Percentiles rank a stretch among this genome's conserved stretches.
These are phyloP conservation scores for Xylaria sp. DNA, from an alignment of 2,329 filamentous ascomycete genomes.

Conservation along the genomic window DNA sequence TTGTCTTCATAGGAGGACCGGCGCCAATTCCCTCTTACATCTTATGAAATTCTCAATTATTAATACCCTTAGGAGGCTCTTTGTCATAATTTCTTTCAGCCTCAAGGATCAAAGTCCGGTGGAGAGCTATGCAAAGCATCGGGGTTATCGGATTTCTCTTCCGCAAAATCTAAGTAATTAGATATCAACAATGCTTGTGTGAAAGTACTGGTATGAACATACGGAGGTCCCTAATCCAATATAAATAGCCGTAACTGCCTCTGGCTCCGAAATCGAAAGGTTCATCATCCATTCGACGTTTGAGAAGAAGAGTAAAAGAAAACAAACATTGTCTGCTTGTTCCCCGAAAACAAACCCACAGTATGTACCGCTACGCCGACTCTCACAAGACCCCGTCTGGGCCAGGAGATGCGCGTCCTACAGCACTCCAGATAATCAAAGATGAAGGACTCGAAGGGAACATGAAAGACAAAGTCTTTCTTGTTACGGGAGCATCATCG, in stretches of 20 bases:
- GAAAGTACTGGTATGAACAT: too few relatives aligned
- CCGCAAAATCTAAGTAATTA: constrained; percentile 3
- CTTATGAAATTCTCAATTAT: not conserved
- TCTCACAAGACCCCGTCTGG: constrained; percentile 37
- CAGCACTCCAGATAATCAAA: constrained; percentile 52
- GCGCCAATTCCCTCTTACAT: not conserved
- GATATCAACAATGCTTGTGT: not conserved
- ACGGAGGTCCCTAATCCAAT: not conserved
- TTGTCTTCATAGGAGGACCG: not conserved
- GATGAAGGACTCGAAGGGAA: constrained; percentile 50
- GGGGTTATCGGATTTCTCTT: constrained; percentile 29
- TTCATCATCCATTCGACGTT: not conserved
- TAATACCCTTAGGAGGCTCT: not conserved
- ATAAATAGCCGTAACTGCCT: not conserved
- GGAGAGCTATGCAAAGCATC: not conserved
- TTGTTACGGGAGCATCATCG: constrained; percentile 32
- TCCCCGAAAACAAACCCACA: not conserved
- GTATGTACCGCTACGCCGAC: constrained; percentile 36
- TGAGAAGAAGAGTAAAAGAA: not conserved
- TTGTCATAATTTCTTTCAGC: not conserved
- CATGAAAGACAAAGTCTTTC: constrained; percentile 50
- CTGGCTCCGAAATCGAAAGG: not conserved
- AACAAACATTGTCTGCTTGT: not conserved
- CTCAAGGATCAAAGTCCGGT: not conserved
- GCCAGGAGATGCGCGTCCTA: constrained; percentile 53